Base-by-base conservation (phyloP, 805 yeast species). In the Tetrapisispora namnaoensis region DNA sequence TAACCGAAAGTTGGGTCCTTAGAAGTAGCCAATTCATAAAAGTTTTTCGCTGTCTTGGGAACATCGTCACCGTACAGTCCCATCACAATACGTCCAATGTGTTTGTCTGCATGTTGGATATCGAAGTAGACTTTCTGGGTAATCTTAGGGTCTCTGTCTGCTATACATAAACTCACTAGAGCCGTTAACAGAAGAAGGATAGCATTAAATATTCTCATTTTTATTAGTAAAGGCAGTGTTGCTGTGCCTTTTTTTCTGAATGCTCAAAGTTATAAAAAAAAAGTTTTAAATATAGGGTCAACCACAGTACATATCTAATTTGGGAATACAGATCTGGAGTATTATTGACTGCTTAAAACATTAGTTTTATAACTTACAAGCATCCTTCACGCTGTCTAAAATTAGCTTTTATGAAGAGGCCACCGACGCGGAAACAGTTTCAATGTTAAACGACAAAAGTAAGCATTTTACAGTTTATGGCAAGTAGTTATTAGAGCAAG, bases 1-100 rank as follows among this genome's bases (percentile, higher is more conserved):
- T 80, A 83, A 36, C 82, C 81, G 61, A 82, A 73, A 37, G 73
- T 67, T 34, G 85, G 80, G 62, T 86, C 88, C 47, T 80, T 84
- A 18, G 95, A 91, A 43, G 80, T 72, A 45, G 88, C 73, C 66
- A 89, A 75, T 60, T 84, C 83, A 60, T 86, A 80, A 71, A 89
- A 89, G 75, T 90, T 90, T 67, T 86, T 90, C 37, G 76, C 93
- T 27, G 97, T 90, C 68, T 83, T 85, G 58, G 95, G 96, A 37
- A 83, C 91, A 44, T 79, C 86, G 22, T 80, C 78, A 43, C 96
- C 97, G 64, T 82, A 91, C 47, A 91, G 75, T 13, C 97, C 98
- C 65, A 91, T 74, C 51, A 82, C 85, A 54, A 91, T 75, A 63
- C 95, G 78, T 43, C 98, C 98, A 42, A 90, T 70, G 4, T 71